phyloP scores from a whole-genome alignment of 73 alveolate genomes.

The Paramecium bursaria region DNA sequence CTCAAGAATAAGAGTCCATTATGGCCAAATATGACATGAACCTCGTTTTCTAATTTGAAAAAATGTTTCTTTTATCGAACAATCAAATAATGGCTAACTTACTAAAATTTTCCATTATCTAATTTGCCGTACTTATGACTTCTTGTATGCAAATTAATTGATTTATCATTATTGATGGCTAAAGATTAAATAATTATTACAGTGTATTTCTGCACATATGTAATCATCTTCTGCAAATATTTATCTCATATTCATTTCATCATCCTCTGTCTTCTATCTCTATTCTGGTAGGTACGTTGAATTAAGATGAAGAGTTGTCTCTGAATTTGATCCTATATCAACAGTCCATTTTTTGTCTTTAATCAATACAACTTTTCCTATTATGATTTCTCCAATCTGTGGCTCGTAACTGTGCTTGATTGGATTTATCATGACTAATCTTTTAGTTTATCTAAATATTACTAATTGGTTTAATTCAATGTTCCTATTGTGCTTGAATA shows the following conservation, averaged over 20 bases:
- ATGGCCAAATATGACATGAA: conserved; percentile 61
- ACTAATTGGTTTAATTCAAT: conserved; percentile 63
- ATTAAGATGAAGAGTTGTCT: conserved; percentile 73
- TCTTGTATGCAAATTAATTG: conserved; percentile 73
- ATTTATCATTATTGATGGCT: conserved; percentile 71
- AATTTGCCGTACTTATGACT: conserved; percentile 72
- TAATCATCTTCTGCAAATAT: conserved; percentile 68
- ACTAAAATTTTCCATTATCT: conserved; percentile 68
- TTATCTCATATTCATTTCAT: conserved; percentile 75
- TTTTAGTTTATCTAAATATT: neutral
- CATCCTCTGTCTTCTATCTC: conserved; percentile 74
- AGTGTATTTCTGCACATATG: conserved; percentile 69
- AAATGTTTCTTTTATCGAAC: conserved; percentile 68
- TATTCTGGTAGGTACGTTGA: conserved; percentile 73
- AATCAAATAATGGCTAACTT: conserved; percentile 58
- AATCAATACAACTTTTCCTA: conserved; percentile 71
- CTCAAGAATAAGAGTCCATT: conserved; percentile 58
- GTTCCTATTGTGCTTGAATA: conserved; percentile 70
- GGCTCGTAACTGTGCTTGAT: conserved; percentile 63
- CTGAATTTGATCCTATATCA: conserved; percentile 70
- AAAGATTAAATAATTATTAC: conserved; percentile 21
- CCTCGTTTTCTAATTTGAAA: conserved; percentile 21
- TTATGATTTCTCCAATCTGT: conserved; percentile 71
- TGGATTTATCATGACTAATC: conserved; percentile 69
- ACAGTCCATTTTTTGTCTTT: conserved; percentile 75